Base-by-base conservation (phyloP, 331 rosid species). In the Malus hybrid region DNA sequence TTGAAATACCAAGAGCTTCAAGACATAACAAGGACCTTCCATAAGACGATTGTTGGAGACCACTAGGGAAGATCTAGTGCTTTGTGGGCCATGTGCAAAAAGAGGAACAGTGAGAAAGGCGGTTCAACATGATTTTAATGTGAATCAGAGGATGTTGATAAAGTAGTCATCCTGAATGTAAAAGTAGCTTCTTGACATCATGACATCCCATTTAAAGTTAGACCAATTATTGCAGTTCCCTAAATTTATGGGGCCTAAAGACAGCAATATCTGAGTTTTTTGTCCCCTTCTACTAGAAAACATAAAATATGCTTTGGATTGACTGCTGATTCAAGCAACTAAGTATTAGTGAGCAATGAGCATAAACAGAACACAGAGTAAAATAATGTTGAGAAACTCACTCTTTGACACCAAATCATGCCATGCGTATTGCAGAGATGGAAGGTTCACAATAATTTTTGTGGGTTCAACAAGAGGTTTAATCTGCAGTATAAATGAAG, bases 401-500 rank as follows among this genome's bases (percentile, higher is more conserved):
- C 99, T 72, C 89, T 89, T 86, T 36, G 99, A 94, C 76, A 94
- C 50, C 5, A 94, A 84, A 85, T 91, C 97, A 76, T 94, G 97
- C 99, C 99, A 94, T 4, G 99, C 85, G 83, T 94, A 94, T 9
- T 29, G 24, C 88, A 89, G 74, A 69, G 79, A 12, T 20, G 6
- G 76, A 87, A 94, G 88, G 6, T 66, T 4, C 66, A 39, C 18
- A 48, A 94, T 94, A 67, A 81, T 78, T 66, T 68, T 83, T 67
- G 99, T 94, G 59, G 99, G 99, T 65, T 71, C 70, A 52, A 94
- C 97, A 76, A 94, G 97, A 67, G 99, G 99, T 78, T 54, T 83
- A 71, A 94, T 94, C 99, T 94, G 97, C 80, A 86, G 56, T 70
- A 75, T 71, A 48, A 80, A 77, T 36, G 32, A 44, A 55, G 4